Evolutionary conservation across 108 stramenopile genomes (phyloP).

Genomic region (Stephanodiscus triporus): DNA sequence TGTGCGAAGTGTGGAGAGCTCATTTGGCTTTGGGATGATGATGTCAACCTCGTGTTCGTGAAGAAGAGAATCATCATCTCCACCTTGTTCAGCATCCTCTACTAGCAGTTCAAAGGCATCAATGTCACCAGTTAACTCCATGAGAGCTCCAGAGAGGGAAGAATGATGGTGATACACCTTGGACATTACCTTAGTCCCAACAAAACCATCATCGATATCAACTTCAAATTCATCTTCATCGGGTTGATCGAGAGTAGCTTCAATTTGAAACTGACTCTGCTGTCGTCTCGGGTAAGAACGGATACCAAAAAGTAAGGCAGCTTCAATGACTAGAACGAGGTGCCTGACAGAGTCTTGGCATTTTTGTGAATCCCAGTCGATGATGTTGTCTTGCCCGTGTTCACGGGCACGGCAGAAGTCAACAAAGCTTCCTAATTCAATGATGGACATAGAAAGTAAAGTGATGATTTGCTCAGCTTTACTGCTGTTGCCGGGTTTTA

Average conservation of each 20-base stretch:
- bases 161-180: conserved; percentile 23
- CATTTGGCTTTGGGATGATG: conserved; percentile 56
- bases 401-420: conserved; percentile 58
- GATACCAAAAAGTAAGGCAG: conserved; percentile 67
- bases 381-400: conserved; percentile 44
- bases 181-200: conserved; percentile 11
- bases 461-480: conserved; percentile 53
- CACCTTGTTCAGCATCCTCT: conserved; percentile 30
- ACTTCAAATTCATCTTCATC: conserved; percentile 53
- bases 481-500: conserved; percentile 19
- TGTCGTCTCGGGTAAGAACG: conserved; percentile 49
- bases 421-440: conserved; percentile 59
- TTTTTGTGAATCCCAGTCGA: conserved; percentile 70
- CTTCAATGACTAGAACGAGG: conserved; percentile 79
- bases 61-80: conserved; percentile 33
- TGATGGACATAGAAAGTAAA: conserved; percentile 61
- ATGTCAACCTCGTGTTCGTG: conserved; percentile 17
- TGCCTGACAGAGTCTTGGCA: conserved; percentile 66
- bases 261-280: conserved; percentile 40
- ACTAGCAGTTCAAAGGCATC: conserved; percentile 65
- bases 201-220: conserved; percentile 36
- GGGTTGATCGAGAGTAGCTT: conserved; percentile 29
- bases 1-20: conserved; percentile 74
- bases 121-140: conserved; percentile 84
- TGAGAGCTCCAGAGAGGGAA: conserved; percentile 63